Evolutionary conservation across 2,329 filamentous ascomycete species (phyloP), one percentile per base, ranked within the genome.

Genomic region (Talaromyces marneffei): DNA sequence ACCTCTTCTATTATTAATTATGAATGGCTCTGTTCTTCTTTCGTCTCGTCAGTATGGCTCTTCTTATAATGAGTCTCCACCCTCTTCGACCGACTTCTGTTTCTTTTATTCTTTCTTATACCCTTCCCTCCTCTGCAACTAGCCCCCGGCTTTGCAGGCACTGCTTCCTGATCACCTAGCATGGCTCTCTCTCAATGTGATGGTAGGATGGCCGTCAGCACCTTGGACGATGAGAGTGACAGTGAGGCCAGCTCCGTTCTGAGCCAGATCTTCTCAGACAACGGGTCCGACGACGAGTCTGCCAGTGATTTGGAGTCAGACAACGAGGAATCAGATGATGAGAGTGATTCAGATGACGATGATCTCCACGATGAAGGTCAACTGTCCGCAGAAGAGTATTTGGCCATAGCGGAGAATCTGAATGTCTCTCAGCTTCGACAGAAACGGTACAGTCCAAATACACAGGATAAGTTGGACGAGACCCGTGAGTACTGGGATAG

Each of bases 401-500:
- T 72, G 7, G 2, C 63, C 14, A 56, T 69, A 62, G 67, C 68
- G 33, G 57, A 71, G 62, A 63, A 35, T 48, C 62, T 71, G 2
- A 55, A 72, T 66, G 29, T 71, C 29, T 69, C 65, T 4, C 39
- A 67, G 61, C 68, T 72, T 39, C 31, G 62, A 65, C 53, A 72
- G 60, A 70, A 70, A 63, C 57, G 57, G 16, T 72, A 72, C 37
- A 71, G 67, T 54, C 53, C 16, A 0, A 67, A 52, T 23, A 72
- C 63, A 10, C 46, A 73, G 64, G 42, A 65, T 39, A 70, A 61
- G 23, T 62, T 73, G 14, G 65, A 73, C 57, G n/a, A 72, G 57
- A 68, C 63, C n/a, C n/a, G 46, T n/a, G 59, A 65, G 50, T 67
- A 67, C 50, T 73, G 58, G 66, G 57, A 72, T 18, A 52, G 60